These are phyloP conservation scores for Trichocladium antarcticum DNA, from an alignment of 495 filamentous ascomycete genomes.

Conservation along the genomic window DNA sequence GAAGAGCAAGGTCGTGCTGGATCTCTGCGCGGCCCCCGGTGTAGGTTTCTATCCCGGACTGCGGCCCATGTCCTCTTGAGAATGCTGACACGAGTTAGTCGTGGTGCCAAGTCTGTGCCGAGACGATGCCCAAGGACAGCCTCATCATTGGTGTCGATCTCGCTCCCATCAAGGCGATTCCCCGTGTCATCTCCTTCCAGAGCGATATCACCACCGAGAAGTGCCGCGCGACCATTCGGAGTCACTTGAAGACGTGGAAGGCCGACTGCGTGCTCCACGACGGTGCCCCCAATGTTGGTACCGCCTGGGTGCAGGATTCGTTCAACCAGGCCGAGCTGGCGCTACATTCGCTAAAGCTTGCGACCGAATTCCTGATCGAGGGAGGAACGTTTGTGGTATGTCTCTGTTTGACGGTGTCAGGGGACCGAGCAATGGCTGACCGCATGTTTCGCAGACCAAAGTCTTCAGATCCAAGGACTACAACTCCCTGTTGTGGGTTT, in stretches of 20 bases:
- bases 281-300: constrained; percentile 95
- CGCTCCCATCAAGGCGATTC: constrained; percentile 89
- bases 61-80: not conserved
- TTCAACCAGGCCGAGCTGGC: constrained; percentile 96
- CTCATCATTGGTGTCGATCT: constrained; percentile 94
- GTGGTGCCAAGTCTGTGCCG: constrained; percentile 97
- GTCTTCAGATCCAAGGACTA: constrained; percentile 98
- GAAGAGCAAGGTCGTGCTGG: constrained; percentile 87
- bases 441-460: constrained; percentile 49
- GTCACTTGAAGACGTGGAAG: constrained; percentile 93
- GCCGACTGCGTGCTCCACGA: constrained; percentile 96
- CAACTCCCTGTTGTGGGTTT: constrained; percentile 92
- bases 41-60: constrained; percentile 40
- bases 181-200: constrained; percentile 87
- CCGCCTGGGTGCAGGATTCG: constrained; percentile 95
- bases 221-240: constrained; percentile 80
- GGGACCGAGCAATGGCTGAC: not conserved
- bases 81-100: constrained; percentile 42
- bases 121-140: constrained; percentile 82
- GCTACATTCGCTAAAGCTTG: constrained; percentile 80
- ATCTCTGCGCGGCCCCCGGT: constrained; percentile 95
- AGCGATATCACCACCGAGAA: constrained; percentile 97
- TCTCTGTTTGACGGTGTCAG: not conserved
- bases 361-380: constrained; percentile 82
- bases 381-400: constrained; percentile 73